These are phyloP conservation scores for Yarrowia osloensis DNA, from an alignment of 805 yeast species.

Conservation along the genomic window DNA sequence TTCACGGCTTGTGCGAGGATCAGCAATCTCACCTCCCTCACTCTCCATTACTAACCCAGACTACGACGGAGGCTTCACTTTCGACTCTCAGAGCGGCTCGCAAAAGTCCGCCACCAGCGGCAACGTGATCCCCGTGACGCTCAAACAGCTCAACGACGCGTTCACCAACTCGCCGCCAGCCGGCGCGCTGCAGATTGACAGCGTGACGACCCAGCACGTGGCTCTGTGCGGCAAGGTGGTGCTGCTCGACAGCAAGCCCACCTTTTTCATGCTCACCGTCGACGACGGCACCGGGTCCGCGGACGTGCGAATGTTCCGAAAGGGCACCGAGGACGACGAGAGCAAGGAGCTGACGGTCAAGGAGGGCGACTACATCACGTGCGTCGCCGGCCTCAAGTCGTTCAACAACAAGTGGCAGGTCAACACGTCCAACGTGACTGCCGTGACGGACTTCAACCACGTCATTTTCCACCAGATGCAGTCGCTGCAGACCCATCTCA, in stretches of 20 bases:
- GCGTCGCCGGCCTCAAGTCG: slow-evolving; percentile 50
- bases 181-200: slow-evolving; percentile 56
- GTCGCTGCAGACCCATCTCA: slow-evolving; percentile 47
- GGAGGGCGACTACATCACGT: slow-evolving; percentile 51
- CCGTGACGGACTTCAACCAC: slow-evolving; percentile 58
- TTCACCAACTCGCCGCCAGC: slow-evolving; percentile 56
- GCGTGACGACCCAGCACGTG: slow-evolving; percentile 55
- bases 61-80: slow-evolving; percentile 32
- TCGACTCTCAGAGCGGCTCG: slow-evolving; percentile 20
- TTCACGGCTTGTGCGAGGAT: too few relatives aligned
- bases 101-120: slow-evolving; percentile 12
- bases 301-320: slow-evolving; percentile 55
- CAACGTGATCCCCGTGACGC: slow-evolving; percentile 56
- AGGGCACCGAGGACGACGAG: slow-evolving; percentile 39
- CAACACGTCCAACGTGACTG: slow-evolving; percentile 52
- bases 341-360: slow-evolving; percentile 43
- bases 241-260: slow-evolving; percentile 45
- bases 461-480: slow-evolving; percentile 61
- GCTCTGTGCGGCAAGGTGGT: slow-evolving; percentile 61
- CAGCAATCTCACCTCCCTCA: too few relatives aligned
- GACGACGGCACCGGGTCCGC: slow-evolving; percentile 70
- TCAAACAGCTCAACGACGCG: slow-evolving; percentile 61
- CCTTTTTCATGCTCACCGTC: slow-evolving; percentile 51
- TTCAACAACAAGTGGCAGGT: slow-evolving; percentile 55
- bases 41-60: slow-evolving; percentile 19